Evolutionary conservation across 2,329 filamentous ascomycete species (phyloP).

Genomic region (Ceratocystiopsis minuta): DNA sequence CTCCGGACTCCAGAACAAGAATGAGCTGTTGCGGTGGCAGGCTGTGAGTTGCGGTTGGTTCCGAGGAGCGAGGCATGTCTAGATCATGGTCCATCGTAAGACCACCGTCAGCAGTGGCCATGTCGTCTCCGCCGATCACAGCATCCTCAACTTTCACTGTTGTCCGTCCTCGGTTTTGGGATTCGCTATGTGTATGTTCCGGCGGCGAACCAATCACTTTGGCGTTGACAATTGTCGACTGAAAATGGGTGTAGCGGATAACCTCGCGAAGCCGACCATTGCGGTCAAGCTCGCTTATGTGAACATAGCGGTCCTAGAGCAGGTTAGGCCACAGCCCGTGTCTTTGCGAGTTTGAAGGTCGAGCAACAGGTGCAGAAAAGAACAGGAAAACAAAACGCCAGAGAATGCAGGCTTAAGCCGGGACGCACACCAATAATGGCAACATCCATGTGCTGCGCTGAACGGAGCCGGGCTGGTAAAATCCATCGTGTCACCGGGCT

Average conservation of each 20-base stretch:
- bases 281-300: constrained; percentile 55
- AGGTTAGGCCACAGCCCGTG: not conserved
- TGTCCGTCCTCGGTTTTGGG: constrained; percentile 12
- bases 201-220: constrained; percentile 48
- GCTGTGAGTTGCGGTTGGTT: not conserved
- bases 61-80: too few species aligned
- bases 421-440: constrained; percentile 61
- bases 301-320: constrained; percentile 53
- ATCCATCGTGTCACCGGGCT: constrained; percentile 63
- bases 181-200: constrained; percentile 15
- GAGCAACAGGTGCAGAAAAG: too few species aligned
- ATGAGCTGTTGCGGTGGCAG: constrained; percentile 68
- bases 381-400: too few species aligned
- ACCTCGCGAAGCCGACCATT: constrained; percentile 58
- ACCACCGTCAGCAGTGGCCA: too few species aligned
- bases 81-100: too few species aligned
- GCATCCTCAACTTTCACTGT: constrained; percentile 21
- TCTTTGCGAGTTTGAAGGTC: not conserved
- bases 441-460: constrained; percentile 56
- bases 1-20: constrained; percentile 54
- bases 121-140: not conserved
- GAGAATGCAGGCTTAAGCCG: not conserved
- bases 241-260: constrained; percentile 64
- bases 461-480: constrained; percentile 60
- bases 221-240: constrained; percentile 60